Conservation (phyloP, 805 yeast species). For the Grigorovia jiainica region DNA sequence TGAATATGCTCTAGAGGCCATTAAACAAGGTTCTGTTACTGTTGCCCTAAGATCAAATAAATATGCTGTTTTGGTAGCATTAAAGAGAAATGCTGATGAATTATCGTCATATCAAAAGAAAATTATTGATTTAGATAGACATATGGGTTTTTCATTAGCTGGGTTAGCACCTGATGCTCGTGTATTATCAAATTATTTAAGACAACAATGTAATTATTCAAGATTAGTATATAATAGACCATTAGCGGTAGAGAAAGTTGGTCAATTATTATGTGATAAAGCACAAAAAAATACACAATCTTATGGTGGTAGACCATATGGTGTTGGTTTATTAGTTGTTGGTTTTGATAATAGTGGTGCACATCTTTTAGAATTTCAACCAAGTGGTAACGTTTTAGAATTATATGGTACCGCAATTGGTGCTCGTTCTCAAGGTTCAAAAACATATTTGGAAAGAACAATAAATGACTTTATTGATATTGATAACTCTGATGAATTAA, state of each 20-base stretch:
- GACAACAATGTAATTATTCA: conserved; percentile 86
- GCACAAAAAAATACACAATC: conserved; percentile 96
- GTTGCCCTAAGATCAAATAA: conserved; percentile 83
- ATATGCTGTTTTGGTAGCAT: conserved; percentile 85
- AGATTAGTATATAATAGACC: conserved; percentile 81
- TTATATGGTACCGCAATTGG: conserved; percentile 94
- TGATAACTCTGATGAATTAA: conserved; percentile 54
- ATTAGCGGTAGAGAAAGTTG: conserved; percentile 73
- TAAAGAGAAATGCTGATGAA: conserved; percentile 95
- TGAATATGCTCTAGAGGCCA: conserved; percentile 94
- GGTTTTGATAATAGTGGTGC: conserved; percentile 94
- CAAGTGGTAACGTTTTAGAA: conserved; percentile 88
- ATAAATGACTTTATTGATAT: conserved; percentile 56
- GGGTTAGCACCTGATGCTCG: conserved; percentile 98
- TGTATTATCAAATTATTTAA: conserved; percentile 76
- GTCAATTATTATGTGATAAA: conserved; percentile 81
- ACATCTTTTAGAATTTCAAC: conserved; percentile 89
- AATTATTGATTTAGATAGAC: conserved; percentile 82
- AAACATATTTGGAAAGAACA: conserved; percentile 88
- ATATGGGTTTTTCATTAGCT: conserved; percentile 90
- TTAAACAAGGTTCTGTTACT: conserved; percentile 96
- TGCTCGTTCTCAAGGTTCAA: conserved; percentile 96
- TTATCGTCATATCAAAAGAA: conserved; percentile 95
- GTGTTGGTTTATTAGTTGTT: conserved; percentile 84
- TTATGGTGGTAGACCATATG: conserved; percentile 95